Evolutionary conservation across 257 asterid species (phyloP), one percentile per base, ranked within the genome.

Genomic region (Phtheirospermum japonicum): DNA sequence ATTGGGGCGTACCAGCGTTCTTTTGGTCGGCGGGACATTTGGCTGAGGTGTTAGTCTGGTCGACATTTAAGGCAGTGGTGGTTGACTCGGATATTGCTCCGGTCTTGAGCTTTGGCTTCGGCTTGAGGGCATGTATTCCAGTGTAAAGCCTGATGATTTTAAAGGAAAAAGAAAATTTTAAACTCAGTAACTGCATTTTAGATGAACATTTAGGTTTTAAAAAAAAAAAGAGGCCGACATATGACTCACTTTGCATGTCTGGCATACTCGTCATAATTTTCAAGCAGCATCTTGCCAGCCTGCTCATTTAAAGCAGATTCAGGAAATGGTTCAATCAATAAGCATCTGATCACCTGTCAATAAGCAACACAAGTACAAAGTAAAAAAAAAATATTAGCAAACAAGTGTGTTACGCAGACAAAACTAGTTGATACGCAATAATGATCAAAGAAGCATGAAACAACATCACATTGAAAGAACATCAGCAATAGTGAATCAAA

Each of bases 271-370:
- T 86, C 96, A 34, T 92, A 92, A 72, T 92, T 68, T 66, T 89
- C 97, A 31, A 86, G 96, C 50, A 92, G 89, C 97, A 92, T 78
- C 79, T 89, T 92, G 73, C 97, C 99, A 43, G 99, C 99, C 74
- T 86, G 95, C 79, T 92, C 99, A 58, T 92, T 92, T 68, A 92
- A 71, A 14, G 99, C 97, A 23, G 99, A 92, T 79, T 92, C 97
- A 7, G 99, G 97, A 82, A 92, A 92, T 67, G 99, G 99, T 72
- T 92, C 99, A 36, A 92, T 92, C 71, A 92, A 67, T 75, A 92
- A 80, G 79, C 97, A 92, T 79, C 99, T 84, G 68, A 92, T 85
- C 71, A 92, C 99, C 99, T 92, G 76, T 75, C 61, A 37, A 57
- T 39, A 42, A 42, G 18, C 49, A 42, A 42, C 13, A 7, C n/a